These are phyloP conservation scores for Hyaloscypha variabilis DNA, from an alignment of 495 filamentous ascomycete species.

Conservation along the genomic window DNA sequence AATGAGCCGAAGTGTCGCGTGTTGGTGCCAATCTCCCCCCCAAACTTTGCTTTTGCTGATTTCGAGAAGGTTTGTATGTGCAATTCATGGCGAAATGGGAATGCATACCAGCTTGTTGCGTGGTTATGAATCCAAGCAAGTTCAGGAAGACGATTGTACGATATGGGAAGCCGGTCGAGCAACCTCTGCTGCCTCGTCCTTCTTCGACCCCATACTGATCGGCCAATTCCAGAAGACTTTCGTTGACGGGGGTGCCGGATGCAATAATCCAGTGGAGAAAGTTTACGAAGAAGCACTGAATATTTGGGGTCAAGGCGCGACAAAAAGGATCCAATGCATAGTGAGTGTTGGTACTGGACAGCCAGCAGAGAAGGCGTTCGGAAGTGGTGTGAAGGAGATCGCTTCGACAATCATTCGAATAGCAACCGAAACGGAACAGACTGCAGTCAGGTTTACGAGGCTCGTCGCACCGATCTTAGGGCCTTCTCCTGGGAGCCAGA, in stretches of 20 bases:
- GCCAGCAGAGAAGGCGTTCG: conserved; percentile 35
- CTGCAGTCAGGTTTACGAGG: conserved; percentile 40
- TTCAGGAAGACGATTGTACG: conserved; percentile 21
- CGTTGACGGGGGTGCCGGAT: conserved; percentile 40
- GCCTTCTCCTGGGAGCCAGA: conserved; percentile 34
- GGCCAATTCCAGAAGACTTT: conserved; percentile 38
- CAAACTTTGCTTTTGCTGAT: not conserved
- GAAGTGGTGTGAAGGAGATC: conserved; percentile 36
- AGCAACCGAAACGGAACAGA: conserved; percentile 44
- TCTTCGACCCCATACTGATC: conserved; percentile 50
- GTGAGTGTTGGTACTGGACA: conserved; percentile 50
- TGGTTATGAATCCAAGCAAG: conserved; percentile 24
- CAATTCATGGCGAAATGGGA: not conserved
- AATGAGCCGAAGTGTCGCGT: conserved; percentile 39
- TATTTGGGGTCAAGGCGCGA: not conserved
- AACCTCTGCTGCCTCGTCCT: conserved; percentile 44
- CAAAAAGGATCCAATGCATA: conserved; percentile 37
- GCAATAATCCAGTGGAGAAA: conserved; percentile 47
- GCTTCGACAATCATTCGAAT: conserved; percentile 32
- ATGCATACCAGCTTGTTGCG: not conserved
- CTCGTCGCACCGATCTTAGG: conserved; percentile 29
- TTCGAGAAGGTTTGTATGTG: conserved; percentile 9
- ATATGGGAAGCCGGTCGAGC: conserved; percentile 53
- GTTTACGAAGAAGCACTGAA: conserved; percentile 1
- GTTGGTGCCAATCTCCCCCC: not conserved